Conservation (phyloP, 1,139 yeast species). For the Scheffersomyces titani region DNA sequence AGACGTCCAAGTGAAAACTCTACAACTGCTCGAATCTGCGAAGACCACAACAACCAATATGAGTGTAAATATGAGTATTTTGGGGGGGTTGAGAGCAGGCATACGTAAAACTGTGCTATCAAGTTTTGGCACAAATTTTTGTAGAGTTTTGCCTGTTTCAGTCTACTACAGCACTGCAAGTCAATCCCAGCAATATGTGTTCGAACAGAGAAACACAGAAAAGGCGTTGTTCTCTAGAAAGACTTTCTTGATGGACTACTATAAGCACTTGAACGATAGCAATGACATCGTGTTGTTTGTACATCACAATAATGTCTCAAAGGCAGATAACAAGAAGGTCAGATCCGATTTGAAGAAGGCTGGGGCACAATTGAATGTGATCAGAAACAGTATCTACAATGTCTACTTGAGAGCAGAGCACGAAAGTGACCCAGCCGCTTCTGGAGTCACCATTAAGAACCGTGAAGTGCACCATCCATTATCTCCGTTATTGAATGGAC, state of each 20-base stretch:
- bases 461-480: conserved; percentile 60
- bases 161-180: neutral
- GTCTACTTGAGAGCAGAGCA: conserved; percentile 74
- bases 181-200: conserved; percentile 5
- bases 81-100: neutral
- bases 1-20: neutral
- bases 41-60: conserved; percentile 1
- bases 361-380: conserved; percentile 68
- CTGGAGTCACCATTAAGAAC: conserved; percentile 50
- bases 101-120: neutral
- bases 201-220: conserved; percentile 39
- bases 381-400: conserved; percentile 68
- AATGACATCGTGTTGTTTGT: conserved; percentile 71
- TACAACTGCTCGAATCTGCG: conserved; percentile 1
- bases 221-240: conserved; percentile 67
- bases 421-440: conserved; percentile 75
- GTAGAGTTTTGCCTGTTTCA: neutral
- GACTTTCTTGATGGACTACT: conserved; percentile 79
- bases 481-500: conserved; percentile 71
- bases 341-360: conserved; percentile 61
- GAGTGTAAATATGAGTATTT: neutral
- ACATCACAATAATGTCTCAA: conserved; percentile 81
- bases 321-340: conserved; percentile 63
- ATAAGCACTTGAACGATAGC: conserved; percentile 66
- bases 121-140: neutral